Evolutionary conservation across 352 stramenopile genomes (phyloP), one percentile per base, ranked within the genome.

Genomic region (Pythium oligandrum): DNA sequence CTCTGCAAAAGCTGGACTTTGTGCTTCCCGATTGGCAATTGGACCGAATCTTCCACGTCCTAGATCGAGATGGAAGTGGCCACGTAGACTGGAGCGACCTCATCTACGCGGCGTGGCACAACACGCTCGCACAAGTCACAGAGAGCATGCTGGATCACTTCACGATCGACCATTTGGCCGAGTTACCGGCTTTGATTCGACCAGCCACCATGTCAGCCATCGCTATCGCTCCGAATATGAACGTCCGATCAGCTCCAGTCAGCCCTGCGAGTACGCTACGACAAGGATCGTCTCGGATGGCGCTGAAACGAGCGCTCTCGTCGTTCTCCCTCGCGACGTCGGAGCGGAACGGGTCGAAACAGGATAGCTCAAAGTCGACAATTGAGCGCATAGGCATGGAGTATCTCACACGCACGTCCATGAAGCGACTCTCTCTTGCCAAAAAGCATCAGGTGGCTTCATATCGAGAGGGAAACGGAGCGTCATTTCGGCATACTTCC

Each of bases 1-100:
- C 73, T 30, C 53, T 78, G n/a, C 70, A 83, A 36, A 83, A 83
- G 53, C 61, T 83, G 9, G 63, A 66, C n/a, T n/a, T 71, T 4
- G 48, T 67, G 0, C 38, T 78, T 2, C 51, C 40, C 4, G 73
- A 80, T 37, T 57, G 57, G 17, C 59, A 79, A 2, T 50, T 79
- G 6, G 48, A 70, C 35, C 32, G 8, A 2, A 64, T 78, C 40
- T 58, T 71, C n/a, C 4, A n/a, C 3, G 51, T 68, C 8, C 57
- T 83, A 3, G 73, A 83, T 34, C 54, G 67, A 1, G 71, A 75
- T 52, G 33, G 43, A 0, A 60, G 78, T 44, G 70, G 68, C 6
- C 53, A 12, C 9, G 62, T 83, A 34, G 67, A 83, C 31, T 83
- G 67, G 70, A 67, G 62, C 46, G 70, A 83, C n/a, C 79, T 79